Evolutionary conservation across 805 yeast genomes (phyloP).

Genomic region (Starmerella scarabaei): DNA sequence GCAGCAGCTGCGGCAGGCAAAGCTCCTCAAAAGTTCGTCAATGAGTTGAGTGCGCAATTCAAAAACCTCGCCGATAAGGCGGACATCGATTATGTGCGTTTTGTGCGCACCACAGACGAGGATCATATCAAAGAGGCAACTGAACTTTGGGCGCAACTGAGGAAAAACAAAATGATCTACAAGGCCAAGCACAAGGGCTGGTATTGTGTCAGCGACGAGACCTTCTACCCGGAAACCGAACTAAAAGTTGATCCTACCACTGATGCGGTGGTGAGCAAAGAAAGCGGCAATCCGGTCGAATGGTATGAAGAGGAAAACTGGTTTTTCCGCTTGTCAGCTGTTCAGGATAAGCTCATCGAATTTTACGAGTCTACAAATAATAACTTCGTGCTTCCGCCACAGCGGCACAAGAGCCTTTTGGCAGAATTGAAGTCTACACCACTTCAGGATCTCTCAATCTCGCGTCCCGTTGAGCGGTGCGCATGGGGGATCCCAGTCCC

Average conservation of each 20-base stretch:
- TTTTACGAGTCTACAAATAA: conserved; percentile 36
- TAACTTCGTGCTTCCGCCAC: conserved; percentile 51
- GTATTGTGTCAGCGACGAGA: conserved; percentile 90
- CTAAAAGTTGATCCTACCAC: conserved; percentile 31
- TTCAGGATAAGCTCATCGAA: conserved; percentile 42
- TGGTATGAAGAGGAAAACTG: conserved; percentile 74
- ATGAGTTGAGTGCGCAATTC: conserved; percentile 52
- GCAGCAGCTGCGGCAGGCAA: conserved; percentile 50
- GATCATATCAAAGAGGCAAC: conserved; percentile 62
- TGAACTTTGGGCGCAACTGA: conserved; percentile 54
- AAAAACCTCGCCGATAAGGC: conserved; percentile 46
- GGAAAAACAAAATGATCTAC: conserved; percentile 53
- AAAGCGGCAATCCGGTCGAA: conserved; percentile 62
- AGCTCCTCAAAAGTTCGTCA: conserved; percentile 62
- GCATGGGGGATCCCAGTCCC: conserved; percentile 91
- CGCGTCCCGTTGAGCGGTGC: conserved; percentile 66
- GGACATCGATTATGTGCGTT: conserved; percentile 52
- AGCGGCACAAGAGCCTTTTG: conserved; percentile 42
- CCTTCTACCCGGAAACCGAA: conserved; percentile 78
- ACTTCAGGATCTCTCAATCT: conserved; percentile 65
- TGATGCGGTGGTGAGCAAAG: conserved; percentile 34
- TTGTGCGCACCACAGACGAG: conserved; percentile 78
- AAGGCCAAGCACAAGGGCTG: conserved; percentile 82
- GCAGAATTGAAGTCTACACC: conserved; percentile 37
- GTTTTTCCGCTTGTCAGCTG: conserved; percentile 60